phyloP scores from a whole-genome alignment of 1,139 yeast species.

The Eremothecium cymbalariae region DNA sequence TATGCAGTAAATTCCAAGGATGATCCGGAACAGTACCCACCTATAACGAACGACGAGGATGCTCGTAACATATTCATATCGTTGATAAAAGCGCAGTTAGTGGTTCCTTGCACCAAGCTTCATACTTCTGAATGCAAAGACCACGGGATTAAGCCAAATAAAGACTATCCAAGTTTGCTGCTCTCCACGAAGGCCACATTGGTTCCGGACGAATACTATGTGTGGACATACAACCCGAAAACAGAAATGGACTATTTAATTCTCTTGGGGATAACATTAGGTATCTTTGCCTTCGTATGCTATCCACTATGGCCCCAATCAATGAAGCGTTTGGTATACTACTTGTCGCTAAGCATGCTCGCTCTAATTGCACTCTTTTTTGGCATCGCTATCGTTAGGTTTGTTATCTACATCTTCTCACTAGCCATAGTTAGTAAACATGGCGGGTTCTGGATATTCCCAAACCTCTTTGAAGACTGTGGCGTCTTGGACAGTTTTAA shows the following conservation, averaged over 20 bases:
- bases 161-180: constrained; percentile 64
- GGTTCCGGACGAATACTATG: constrained; percentile 70
- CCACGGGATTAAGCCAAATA: constrained; percentile 57
- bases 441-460: constrained; percentile 89
- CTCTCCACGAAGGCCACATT: constrained; percentile 62
- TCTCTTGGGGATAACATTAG: constrained; percentile 56
- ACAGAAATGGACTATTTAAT: constrained; percentile 56
- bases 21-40: constrained; percentile 52
- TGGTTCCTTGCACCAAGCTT: constrained; percentile 66
- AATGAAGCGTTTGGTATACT: constrained; percentile 90
- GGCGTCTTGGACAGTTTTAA: constrained; percentile 88
- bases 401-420: constrained; percentile 54
- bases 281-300: constrained; percentile 66
- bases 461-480: constrained; percentile 91
- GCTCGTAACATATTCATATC: constrained; percentile 58
- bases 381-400: constrained; percentile 68
- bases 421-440: constrained; percentile 48
- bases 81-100: constrained; percentile 65
- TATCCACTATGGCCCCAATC: constrained; percentile 95
- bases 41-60: constrained; percentile 42
- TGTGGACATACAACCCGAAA: constrained; percentile 80
- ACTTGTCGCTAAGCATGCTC: constrained; percentile 67
- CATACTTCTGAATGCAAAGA: constrained; percentile 65
- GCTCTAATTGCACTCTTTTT: constrained; percentile 72
- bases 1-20: constrained; percentile 51